These are phyloP conservation scores for Phytopythium aichiense DNA, from an alignment of 352 stramenopile species.

Conservation along the genomic window DNA sequence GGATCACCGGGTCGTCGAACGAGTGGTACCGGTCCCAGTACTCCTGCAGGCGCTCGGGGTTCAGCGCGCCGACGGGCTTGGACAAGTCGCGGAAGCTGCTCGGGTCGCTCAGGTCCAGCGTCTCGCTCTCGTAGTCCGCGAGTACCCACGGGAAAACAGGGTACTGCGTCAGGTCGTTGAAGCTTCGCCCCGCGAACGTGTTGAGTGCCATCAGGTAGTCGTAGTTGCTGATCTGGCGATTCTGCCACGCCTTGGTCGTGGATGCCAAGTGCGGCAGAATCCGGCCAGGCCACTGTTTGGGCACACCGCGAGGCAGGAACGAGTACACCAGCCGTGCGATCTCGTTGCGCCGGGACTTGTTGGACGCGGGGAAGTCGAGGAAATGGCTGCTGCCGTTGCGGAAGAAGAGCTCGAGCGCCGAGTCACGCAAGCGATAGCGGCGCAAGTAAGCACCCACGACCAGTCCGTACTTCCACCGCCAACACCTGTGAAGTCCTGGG, in stretches of 20 bases:
- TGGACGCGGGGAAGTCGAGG: slow-evolving; percentile 69
- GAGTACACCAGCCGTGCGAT: slow-evolving; percentile 68
- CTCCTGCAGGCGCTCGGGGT: slow-evolving; percentile 88
- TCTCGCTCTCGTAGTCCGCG: slow-evolving; percentile 67
- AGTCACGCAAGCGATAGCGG: slow-evolving; percentile 78
- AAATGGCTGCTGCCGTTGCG: slow-evolving; percentile 78
- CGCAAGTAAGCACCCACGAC: slow-evolving; percentile 74
- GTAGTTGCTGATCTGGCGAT: slow-evolving; percentile 86
- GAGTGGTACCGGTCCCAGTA: slow-evolving; percentile 96
- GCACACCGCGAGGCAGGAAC: slow-evolving; percentile 58
- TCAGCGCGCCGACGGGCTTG: slow-evolving; percentile 98
- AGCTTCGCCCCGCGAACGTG: slow-evolving; percentile 84
- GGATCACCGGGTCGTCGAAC: slow-evolving; percentile 87
- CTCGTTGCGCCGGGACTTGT: slow-evolving; percentile 76
- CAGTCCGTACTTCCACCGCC: slow-evolving; percentile 79
- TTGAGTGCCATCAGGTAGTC: slow-evolving; percentile 97
- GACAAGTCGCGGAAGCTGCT: slow-evolving; percentile 95
- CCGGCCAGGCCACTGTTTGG: slow-evolving; percentile 77
- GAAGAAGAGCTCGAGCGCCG: slow-evolving; percentile 79
- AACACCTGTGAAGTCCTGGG: slow-evolving; percentile 64
- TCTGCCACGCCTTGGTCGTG: slow-evolving; percentile 80
- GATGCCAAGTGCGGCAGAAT: slow-evolving; percentile 37
- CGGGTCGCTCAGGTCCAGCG: slow-evolving; percentile 79
- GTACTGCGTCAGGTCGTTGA: slow-evolving; percentile 96
- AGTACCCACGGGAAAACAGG: slow-evolving; percentile 93